Evolutionary conservation across 495 filamentous ascomycete genomes (phyloP), one percentile per base, ranked within the genome.

Genomic region (Rhypophila decipiens): DNA sequence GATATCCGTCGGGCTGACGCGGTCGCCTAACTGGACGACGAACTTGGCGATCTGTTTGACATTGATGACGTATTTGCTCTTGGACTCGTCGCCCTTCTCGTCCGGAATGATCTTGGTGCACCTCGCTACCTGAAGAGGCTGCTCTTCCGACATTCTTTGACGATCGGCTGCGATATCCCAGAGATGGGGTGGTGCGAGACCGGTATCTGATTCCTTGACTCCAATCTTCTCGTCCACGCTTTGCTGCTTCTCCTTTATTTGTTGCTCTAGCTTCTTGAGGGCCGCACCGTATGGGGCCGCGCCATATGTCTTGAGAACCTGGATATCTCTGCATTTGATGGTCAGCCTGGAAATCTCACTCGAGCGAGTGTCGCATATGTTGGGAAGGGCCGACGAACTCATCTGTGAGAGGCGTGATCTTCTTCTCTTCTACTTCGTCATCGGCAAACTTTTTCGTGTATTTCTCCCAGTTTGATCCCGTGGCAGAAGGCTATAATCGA

Each of bases 61-160:
- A 69, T 97, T 98, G 79, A 98, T 98, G 61, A 98, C 90, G 75
- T 98, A 98, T 83, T 97, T 97, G 80, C 86, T 93, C 80, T 98
- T 98, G 56, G 95, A 88, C 24, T 84, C 72, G 71, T 98, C 90
- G n/a, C n/a, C n/a, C 72, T 95, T 93, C 64, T 95, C 93, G 68
- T 95, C 90, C 47, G 87, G 83, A 51, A 98, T 98, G 66, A 98
- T 98, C 78, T 98, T 98, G 42, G 93, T 98, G 76, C 93, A 98
- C 54, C 93, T 80, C 54, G 93, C 94, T 31, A 98, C 93, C 71
- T 98, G 93, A 54, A 98, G 75, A 19, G 93, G 94, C 63, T 98
- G 93, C 72, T 98, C 93, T 67, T 98, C 93, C 33, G 82, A 81
- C 93, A 98, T 97, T 46, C 93, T 87, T 78, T 96, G 91, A 55